Percentiles rank a stretch among this genome's conserved stretches.
phyloP scores from a whole-genome alignment of 2,329 filamentous ascomycete species.

The Cladophialophora chaetospira region DNA sequence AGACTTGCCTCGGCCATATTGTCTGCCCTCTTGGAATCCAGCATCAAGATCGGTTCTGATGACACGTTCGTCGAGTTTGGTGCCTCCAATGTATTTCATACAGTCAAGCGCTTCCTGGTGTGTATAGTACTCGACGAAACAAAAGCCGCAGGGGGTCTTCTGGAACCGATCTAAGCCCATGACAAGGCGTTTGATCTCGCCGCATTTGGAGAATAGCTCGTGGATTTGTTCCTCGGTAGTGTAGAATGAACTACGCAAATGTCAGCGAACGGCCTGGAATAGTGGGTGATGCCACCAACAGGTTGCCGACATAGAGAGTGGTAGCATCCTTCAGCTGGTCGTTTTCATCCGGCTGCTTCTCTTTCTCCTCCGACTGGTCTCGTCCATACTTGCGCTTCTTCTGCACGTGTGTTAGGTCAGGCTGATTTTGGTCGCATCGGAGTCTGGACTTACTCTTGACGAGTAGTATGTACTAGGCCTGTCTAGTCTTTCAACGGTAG shows the following conservation, averaged over 20 bases:
- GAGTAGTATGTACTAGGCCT: conserved; percentile 92
- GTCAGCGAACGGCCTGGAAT: conserved; percentile 18
- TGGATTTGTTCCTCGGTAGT: conserved; percentile 99
- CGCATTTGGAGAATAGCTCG: conserved; percentile 88
- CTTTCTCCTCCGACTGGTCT: conserved; percentile 59
- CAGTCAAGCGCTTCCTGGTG: conserved; percentile 97
- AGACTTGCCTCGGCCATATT: conserved; percentile 93
- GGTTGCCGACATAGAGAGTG: conserved; percentile 95
- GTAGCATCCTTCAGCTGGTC: conserved; percentile 85
- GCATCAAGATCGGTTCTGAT: conserved; percentile 95
- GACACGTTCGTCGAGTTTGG: conserved; percentile 95
- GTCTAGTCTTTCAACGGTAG: conserved; percentile 89
- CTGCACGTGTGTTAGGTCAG: conserved; percentile 48
- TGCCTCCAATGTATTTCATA: conserved; percentile 97
- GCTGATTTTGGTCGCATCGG: neutral
- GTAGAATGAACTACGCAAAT: conserved; percentile 74
- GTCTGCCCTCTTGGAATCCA: conserved; percentile 91
- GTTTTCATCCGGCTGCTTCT: conserved; percentile 59
- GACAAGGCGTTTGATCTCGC: conserved; percentile 95
- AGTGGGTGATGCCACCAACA: conserved; percentile 57
- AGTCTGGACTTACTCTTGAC: conserved; percentile 64
- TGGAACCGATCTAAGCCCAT: conserved; percentile 97
- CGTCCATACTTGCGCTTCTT: conserved; percentile 68
- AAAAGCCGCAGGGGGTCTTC: conserved; percentile 98
- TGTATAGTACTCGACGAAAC: conserved; percentile 99